Conservation (phyloP, 768 basidiomycete genomes). For the Leccinum pellstonianum region DNA sequence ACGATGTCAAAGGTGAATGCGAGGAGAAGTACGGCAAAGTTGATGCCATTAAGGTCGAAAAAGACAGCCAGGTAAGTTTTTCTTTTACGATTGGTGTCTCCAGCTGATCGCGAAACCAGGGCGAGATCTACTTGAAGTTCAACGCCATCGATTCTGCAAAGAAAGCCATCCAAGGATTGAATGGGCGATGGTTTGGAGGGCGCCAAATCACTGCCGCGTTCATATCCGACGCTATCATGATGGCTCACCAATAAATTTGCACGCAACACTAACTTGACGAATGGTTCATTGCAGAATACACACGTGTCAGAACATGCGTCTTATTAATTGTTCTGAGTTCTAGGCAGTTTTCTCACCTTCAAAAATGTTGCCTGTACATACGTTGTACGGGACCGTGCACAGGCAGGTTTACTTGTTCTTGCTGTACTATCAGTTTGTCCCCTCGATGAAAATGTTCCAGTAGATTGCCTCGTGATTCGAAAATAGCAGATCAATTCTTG, state of each 20-base stretch:
- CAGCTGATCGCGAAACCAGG: constrained; percentile 46
- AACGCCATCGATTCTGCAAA: constrained; percentile 74
- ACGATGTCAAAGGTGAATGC: constrained; percentile 95
- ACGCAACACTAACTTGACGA: constrained; percentile 24
- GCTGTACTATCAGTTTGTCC: constrained; percentile 28
- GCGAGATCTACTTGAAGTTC: constrained; percentile 97
- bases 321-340: constrained; percentile 33
- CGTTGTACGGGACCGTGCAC: constrained; percentile 30
- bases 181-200: constrained; percentile 97
- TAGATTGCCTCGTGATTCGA: constrained; percentile 31
- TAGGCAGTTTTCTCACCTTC: constrained; percentile 31
- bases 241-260: constrained; percentile 69
- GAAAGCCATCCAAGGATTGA: constrained; percentile 84
- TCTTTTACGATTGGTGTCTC: background rate
- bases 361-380: constrained; percentile 33
- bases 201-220: constrained; percentile 83
- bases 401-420: constrained; percentile 40
- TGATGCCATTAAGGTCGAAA: constrained; percentile 87
- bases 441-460: constrained; percentile 36
- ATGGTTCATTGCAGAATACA: constrained; percentile 31
- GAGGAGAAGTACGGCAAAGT: constrained; percentile 89
- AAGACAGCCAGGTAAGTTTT: constrained; percentile 80
- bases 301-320: constrained; percentile 17
- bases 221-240: constrained; percentile 93
- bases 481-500: constrained; percentile 25